Evolutionary conservation across 2,329 filamentous ascomycete genomes (phyloP).

Genomic region (Pestalotiopsis sp.): DNA sequence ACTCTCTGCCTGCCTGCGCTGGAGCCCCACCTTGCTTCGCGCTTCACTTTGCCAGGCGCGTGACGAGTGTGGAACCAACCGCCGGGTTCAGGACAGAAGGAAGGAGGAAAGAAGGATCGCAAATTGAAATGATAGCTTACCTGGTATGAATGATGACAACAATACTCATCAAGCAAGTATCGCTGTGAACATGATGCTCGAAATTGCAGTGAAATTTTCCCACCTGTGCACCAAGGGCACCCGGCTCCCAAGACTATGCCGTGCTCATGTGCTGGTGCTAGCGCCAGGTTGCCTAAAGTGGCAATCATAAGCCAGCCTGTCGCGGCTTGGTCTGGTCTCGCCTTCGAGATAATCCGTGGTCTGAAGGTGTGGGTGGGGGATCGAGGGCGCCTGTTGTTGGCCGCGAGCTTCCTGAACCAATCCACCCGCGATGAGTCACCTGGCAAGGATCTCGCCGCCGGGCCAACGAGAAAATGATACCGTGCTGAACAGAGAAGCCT

Average conservation of each 20-base stretch:
- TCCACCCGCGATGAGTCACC: constrained; percentile 10
- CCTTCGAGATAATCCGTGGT: background rate
- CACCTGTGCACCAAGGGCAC: background rate
- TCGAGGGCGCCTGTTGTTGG: constrained; percentile 10
- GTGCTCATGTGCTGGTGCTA: constrained; percentile 12
- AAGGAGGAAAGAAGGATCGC: background rate
- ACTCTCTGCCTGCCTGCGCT: background rate
- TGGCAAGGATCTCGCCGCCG: constrained; percentile 1
- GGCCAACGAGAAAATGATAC: background rate
- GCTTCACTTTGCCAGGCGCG: background rate
- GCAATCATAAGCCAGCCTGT: constrained; percentile 15
- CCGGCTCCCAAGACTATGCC: background rate
- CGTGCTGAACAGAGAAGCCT: too few species aligned
- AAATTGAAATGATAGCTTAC: background rate
- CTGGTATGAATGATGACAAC: background rate
- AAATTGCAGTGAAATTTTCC: background rate
- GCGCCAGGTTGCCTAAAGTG: constrained; percentile 20
- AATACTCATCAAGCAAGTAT: background rate
- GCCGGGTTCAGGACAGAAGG: too few species aligned
- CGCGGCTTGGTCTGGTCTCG: constrained; percentile 8
- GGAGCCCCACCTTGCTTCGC: background rate
- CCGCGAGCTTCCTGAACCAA: background rate
- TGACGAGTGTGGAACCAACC: background rate
- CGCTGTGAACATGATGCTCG: background rate
- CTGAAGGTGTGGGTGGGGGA: background rate